phyloP scores from a whole-genome alignment of 2,329 filamentous ascomycete genomes.

The Cadophora malorum region DNA sequence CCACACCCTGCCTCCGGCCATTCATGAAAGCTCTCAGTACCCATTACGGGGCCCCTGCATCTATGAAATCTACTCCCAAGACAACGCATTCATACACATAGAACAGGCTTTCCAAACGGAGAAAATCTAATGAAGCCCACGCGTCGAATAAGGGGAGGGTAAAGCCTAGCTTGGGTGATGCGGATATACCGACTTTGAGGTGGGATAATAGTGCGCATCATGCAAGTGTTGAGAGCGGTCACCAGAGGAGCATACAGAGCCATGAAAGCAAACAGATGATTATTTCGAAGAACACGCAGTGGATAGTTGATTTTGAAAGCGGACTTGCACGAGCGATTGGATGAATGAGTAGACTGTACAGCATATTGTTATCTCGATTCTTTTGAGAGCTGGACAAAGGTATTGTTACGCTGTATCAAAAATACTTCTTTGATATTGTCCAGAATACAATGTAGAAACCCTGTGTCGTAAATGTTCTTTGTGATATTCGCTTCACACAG shows the following conservation, averaged over 20 bases:
- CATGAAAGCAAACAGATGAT: constrained; percentile 34
- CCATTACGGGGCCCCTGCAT: constrained; percentile 22
- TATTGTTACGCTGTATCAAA: too few relatives aligned
- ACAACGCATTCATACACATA: not conserved
- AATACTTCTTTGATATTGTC: not conserved
- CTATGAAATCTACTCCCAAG: constrained; percentile 4
- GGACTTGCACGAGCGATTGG: not conserved
- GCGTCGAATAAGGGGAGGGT: not conserved
- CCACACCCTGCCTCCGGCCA: constrained; percentile 51
- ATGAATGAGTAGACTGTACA: not conserved
- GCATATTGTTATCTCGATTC: too few relatives aligned
- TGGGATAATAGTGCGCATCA: constrained; percentile 23
- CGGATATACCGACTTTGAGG: not conserved
- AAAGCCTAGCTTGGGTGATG: not conserved
- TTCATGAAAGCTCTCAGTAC: constrained; percentile 48
- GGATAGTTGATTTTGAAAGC: constrained; percentile 24
- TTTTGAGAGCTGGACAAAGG: too few relatives aligned
- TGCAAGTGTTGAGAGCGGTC: constrained; percentile 10
- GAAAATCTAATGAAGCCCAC: not conserved
- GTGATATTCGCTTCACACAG: too few relatives aligned
- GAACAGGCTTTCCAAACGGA: not conserved
- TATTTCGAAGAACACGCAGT: constrained; percentile 29
- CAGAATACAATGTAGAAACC: not conserved
- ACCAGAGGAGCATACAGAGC: constrained; percentile 23
- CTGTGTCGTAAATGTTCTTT: too few relatives aligned